Conservation (phyloP, 139 green algal species). For the Chlamydomonas incerta region DNA sequence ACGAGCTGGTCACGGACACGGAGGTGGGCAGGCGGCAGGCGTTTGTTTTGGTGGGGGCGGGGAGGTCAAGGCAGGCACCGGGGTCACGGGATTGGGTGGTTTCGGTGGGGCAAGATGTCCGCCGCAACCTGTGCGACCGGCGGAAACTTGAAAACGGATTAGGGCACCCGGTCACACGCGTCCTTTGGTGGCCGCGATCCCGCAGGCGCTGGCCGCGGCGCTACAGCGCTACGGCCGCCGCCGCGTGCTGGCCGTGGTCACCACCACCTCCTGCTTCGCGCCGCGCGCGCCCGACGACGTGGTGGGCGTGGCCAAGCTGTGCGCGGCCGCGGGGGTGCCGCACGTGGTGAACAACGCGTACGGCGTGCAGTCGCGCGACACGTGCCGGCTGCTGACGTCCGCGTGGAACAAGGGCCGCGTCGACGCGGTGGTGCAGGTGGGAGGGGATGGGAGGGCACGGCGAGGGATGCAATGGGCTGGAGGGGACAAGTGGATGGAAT, state of each 20-base stretch:
- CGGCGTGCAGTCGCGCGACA: constrained; percentile 83
- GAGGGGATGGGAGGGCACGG: no score
- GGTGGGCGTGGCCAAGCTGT: constrained; percentile 84
- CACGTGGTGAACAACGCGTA: constrained; percentile 99
- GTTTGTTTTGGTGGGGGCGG: background rate
- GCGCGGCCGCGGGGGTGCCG: constrained; percentile 62
- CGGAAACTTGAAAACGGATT: no score
- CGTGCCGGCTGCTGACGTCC: constrained; percentile 54
- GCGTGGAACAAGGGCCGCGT: constrained; percentile 78
- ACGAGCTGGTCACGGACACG: constrained; percentile 91
- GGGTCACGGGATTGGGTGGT: no score
- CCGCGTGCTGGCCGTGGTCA: constrained; percentile 78
- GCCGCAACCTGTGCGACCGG: no score
- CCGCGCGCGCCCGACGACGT: constrained; percentile 72
- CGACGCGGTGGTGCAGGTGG: constrained; percentile 85
- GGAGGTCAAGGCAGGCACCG: no score
- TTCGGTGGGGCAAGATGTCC: no score
- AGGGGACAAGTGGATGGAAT: no score
- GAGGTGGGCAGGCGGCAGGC: background rate
- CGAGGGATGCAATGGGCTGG: no score
- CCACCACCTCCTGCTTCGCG: constrained; percentile 97
- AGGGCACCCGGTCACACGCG: no score
- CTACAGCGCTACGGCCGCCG: constrained; percentile 49
- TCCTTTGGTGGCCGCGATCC: no score
- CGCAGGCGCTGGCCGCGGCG: constrained; percentile 27